These are phyloP conservation scores for Neurospora sp. DNA, from an alignment of 495 filamentous ascomycete species.

Conservation along the genomic window DNA sequence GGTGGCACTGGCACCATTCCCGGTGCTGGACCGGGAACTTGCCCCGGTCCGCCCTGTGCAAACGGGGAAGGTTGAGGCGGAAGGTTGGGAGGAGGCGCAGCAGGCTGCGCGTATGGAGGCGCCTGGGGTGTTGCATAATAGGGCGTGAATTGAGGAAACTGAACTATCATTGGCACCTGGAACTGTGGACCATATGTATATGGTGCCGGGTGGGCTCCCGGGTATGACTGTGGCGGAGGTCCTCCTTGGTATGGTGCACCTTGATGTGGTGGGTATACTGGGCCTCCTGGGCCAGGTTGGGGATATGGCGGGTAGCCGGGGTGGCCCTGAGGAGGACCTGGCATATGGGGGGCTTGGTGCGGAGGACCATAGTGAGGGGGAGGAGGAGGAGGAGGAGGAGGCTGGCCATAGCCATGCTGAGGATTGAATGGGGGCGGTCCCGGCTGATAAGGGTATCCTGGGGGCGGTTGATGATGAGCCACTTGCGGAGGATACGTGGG, in stretches of 20 bases:
- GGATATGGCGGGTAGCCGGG: neutral
- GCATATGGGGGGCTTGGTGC: neutral
- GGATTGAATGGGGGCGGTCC: neutral
- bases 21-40: neutral
- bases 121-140: neutral
- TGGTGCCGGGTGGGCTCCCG: neutral
- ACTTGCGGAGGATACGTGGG: neutral
- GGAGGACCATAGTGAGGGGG: neutral
- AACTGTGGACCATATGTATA: neutral
- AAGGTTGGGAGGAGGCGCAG: slow-evolving; percentile 2
- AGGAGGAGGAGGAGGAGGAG: neutral
- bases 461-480: neutral
- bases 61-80: neutral
- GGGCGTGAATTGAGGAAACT: neutral
- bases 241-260: neutral
- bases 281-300: neutral
- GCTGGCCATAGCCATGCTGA: neutral
- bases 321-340: neutral
- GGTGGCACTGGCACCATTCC: neutral
- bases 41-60: neutral
- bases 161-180: neutral
- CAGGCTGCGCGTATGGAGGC: neutral
- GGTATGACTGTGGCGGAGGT: neutral
- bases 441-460: neutral
- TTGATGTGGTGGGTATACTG: neutral